Conservation (phyloP, 306 rosid genomes). For the Vicia faba region DNA sequence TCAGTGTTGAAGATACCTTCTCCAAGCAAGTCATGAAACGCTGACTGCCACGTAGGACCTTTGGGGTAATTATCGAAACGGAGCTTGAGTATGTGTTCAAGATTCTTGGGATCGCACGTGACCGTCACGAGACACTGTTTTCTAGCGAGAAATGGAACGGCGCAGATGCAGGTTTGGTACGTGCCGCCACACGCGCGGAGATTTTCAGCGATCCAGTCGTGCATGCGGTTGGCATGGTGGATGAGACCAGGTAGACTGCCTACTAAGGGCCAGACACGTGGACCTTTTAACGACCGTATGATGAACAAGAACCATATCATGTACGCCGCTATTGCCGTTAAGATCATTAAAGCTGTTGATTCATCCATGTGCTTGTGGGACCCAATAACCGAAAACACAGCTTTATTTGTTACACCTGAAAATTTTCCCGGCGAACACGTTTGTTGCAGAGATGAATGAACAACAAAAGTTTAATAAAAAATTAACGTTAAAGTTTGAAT, state of each 20-base stretch:
- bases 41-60: conserved; percentile 88
- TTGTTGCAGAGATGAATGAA: too few relatives aligned
- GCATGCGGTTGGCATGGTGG: conserved; percentile 68
- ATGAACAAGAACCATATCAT: conserved; percentile 64
- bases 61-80: conserved; percentile 92
- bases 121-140: conserved; percentile 83
- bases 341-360: conserved; percentile 50
- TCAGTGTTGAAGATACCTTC: conserved; percentile 90
- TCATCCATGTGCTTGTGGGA: conserved; percentile 57
- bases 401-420: neutral
- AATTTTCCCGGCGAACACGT: too few relatives aligned
- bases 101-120: conserved; percentile 87
- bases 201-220: conserved; percentile 88
- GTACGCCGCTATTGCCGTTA: conserved; percentile 58
- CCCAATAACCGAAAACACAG: neutral
- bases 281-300: conserved; percentile 60
- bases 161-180: conserved; percentile 78
- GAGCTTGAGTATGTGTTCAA: conserved; percentile 79
- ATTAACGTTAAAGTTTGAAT: too few relatives aligned
- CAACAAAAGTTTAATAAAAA: too few relatives aligned
- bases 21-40: conserved; percentile 77
- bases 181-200: conserved; percentile 83
- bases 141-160: conserved; percentile 66
- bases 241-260: conserved; percentile 86
- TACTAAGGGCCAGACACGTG: conserved; percentile 88